Base-by-base conservation (phyloP, 768 basidiomycete genomes). In the Lactarius quietus region DNA sequence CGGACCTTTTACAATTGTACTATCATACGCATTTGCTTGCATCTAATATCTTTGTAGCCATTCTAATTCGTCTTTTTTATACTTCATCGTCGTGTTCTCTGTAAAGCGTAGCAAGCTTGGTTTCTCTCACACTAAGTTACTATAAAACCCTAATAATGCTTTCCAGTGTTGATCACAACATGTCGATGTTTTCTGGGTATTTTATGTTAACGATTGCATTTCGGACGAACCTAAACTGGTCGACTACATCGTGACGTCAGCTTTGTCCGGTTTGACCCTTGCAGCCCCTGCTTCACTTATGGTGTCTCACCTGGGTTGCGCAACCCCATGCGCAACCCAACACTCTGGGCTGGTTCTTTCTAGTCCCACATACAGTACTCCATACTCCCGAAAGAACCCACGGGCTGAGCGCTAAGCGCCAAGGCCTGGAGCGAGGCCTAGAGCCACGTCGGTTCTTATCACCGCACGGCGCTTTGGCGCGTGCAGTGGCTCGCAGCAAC, bases 21-120 rank as follows among this genome's bases (percentile, higher is more conserved):
- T 61, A 63, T 64, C 60, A 69, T 66, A 59, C 69, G 63, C 74
- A 71, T 67, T 67, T 59, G 29, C 41, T 71, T 72, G 66, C 70
- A 73, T 26, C 65, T 69, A 65, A 70, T 71, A 6, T 31, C 56
- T 66, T 54, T 68, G 65, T 68, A 68, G 56, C 66, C 63, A 61
- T 61, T 68, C 58, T 58, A 56, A 45, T 64, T 69, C 65, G 58
- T 51, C 60, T 64, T 66, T 59, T 48, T 20, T n/a, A n/a, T n/a
- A n/a, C 28, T 45, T 56, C 31, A 38, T 59, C 38, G 55, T 18
- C 58, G 64, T 69, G 51, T 61, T n/a, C 35, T 45, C 59, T 63
- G 58, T 70, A 68, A 66, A 69, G 69, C 67, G 55, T 65, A 65
- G 55, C 65, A 57, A 66, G 54, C 48, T 48, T 35, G 41, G 61